Base-by-base conservation (phyloP, 192 early-diverging fungal species). In the Neocallimastix lanati region DNA sequence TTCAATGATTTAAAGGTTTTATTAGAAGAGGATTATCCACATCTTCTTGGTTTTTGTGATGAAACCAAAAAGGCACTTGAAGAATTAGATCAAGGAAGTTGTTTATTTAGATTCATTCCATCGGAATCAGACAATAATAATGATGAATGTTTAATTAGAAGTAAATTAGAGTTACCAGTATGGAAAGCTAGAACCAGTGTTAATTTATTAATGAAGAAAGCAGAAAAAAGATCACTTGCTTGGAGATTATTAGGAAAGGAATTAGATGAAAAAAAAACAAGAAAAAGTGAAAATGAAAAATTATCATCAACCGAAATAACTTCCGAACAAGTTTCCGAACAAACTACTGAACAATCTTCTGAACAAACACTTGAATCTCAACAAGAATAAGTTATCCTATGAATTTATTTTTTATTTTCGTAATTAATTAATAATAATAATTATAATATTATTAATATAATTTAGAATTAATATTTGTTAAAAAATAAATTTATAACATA, bases 171-270 rank as follows among this genome's bases (percentile, higher is more conserved):
- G 13, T 83, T 94, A 30, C 92, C 92, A 4, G 89, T 93, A 76
- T 94, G 92, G 92, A 87, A 88, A 80, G 92, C 91, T 28, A 86
- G 88, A 67, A 87, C 87, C 38, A 92, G 92, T n/a, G 84, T 93
- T 33, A 93, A 92, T 82, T 84, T 93, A 78, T 86, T 93, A 79
- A 79, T 94, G 81, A 90, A 91, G 85, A 93, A 93, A 81, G 87
- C 89, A 81, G 92, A 94, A 84, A 88, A 90, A 76, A 81, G 85
- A 82, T 81, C 81, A 33, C 82, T 89, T 25, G 78, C 87, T 79
- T 77, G 80, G 29, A 81, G 87, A 16, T 81, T 89, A 18, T 85
- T 84, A 76, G 85, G 85, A 76, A 76, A 76, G 27, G 35, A 76
- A 79, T 29, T 76, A 76, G 78, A 79, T n/a, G 78, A 38, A 76